Evolutionary conservation across 1,139 yeast genomes (phyloP), one percentile per base, ranked within the genome.

Genomic region (Candida neerlandica): DNA sequence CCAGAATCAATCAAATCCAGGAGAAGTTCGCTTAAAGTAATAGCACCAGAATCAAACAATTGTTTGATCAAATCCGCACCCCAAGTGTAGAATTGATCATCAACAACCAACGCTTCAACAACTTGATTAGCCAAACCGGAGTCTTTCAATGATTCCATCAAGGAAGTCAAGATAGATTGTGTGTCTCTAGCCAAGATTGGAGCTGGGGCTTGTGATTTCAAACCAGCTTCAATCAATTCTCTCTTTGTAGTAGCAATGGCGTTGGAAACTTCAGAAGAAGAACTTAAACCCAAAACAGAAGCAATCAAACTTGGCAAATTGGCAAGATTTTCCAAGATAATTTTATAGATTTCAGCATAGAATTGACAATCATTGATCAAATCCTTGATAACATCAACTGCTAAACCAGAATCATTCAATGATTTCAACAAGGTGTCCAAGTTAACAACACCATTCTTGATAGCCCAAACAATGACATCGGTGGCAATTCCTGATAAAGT

Each of bases 121-220:
- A 75, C 78, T 45, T 67, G 69, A 40, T 65, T 56, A 45, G 78
- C 79, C 61, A 75, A 73, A 46, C 80, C 80, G 29, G 80, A 75
- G 50, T 66, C 55, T 61, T 73, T 74, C 60, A 75, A 73, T 1
- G 80, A 75, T 58, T 74, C 78, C 74, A 75, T 67, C 60, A 75
- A 71, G 50, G 68, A 64, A 46, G 72, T 64, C 50, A 73, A 61
- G 46, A 71, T 58, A 15, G 55, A 59, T 42, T 55, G 51, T 5
- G 53, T 55, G 40, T 61, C 57, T 55, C 62, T 57, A 19, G 55
- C 41, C 21, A 43, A 51, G 15, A 50, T 21, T 16, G 43, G 38
- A 14, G 48, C 51, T 43, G 51, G 52, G 19, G 32, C 45, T 10
- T n/a, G 7, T 5, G 43, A 47, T 10, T 12, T 53, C n/a, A 37